Conservation (phyloP, 768 basidiomycete species). For the Coprinellus aureogranulatus region DNA sequence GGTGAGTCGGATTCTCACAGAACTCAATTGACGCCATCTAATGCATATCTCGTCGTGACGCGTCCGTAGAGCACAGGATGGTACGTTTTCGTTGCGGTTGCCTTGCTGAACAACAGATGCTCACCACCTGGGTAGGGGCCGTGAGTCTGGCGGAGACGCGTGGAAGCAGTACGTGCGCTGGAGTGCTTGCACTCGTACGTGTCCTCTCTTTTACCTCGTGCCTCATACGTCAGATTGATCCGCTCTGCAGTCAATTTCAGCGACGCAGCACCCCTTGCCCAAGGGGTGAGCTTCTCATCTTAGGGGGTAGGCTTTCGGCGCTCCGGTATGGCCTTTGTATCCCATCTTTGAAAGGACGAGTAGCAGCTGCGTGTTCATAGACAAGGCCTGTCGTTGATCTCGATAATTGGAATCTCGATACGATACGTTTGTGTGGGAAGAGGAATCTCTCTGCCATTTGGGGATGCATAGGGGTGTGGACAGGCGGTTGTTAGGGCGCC, state of each 20-base stretch:
- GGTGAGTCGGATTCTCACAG: slow-evolving; percentile 35
- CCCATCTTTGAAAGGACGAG: background rate
- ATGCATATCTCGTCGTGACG: slow-evolving; percentile 4
- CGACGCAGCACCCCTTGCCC: slow-evolving; percentile 83
- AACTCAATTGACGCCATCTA: background rate
- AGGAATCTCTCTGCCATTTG: background rate
- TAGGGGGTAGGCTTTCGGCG: slow-evolving; percentile 21
- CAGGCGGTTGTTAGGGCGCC: slow-evolving; percentile 8
- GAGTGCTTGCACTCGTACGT: slow-evolving; percentile 77
- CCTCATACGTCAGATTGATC: slow-evolving; percentile 2
- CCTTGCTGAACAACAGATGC: slow-evolving; percentile 7
- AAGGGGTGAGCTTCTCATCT: slow-evolving; percentile 81
- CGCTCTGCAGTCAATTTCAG: slow-evolving; percentile 73
- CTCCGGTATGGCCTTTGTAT: slow-evolving; percentile 3
- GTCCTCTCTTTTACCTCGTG: slow-evolving; percentile 4
- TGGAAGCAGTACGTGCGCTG: slow-evolving; percentile 97
- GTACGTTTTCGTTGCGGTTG: slow-evolving; percentile 39
- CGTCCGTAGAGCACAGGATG: slow-evolving; percentile 72
- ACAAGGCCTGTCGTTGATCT: slow-evolving; percentile 17
- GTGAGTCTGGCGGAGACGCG: slow-evolving; percentile 97
- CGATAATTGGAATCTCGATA: slow-evolving; percentile 8
- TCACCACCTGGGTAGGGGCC: slow-evolving; percentile 60
- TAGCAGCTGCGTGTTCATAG: slow-evolving; percentile 16
- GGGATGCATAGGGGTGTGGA: slow-evolving; percentile 2
- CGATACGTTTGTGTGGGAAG: slow-evolving; percentile 3